Evolutionary conservation across 768 basidiomycete species (phyloP), one percentile per base, ranked within the genome.

Genomic region (Thelephora ganbajun): DNA sequence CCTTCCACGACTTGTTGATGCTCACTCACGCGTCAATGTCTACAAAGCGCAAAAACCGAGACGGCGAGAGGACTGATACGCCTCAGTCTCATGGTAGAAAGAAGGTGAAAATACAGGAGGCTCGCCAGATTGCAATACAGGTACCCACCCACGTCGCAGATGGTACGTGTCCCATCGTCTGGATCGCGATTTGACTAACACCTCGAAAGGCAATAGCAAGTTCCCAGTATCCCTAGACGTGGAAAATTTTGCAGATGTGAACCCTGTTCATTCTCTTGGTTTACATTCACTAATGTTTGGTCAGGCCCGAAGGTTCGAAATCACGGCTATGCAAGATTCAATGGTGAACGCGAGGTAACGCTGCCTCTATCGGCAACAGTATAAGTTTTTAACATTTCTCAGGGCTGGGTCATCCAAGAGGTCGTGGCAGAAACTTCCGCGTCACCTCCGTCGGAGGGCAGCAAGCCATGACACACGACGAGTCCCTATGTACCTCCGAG

Each of bases 401-500:
- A 92, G 88, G 47, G 70, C 71, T 6, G 74, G 72, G 54, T 74
- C 83, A 13, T 86, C 84, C 0, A 80, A 85, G 48, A 72, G 92
- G 50, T 86, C 80, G 4, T 99, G 93, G 80, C 94, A 99, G 63
- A 80, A 84, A 9, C 73, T 98, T 6, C 94, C 94, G 11, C 77
- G 94, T 14, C 88, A 92, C 63, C 72, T 99, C 19, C 77, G 96
- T 23, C 74, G 94, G 41, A 72, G 94, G 57, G 94, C 94, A 11
- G 94, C 96, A 2, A 92, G 89, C 57, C 94, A 98, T 62, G 85
- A 97, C 62, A 80, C 91, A 19, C 80, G 90, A 3, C 79, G 93
- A 11, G 88, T 99, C 26, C 94, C 94, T 1, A 61, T 75, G n/a
- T 73, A 85, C 14, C 68, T 98, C 26, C 74, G 93, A 47, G 78